Percentiles rank a stretch among this genome's conserved stretches.
Evolutionary conservation across 192 early-diverging fungal genomes (phyloP).

Genomic region (Helicostylum pulchrum): DNA sequence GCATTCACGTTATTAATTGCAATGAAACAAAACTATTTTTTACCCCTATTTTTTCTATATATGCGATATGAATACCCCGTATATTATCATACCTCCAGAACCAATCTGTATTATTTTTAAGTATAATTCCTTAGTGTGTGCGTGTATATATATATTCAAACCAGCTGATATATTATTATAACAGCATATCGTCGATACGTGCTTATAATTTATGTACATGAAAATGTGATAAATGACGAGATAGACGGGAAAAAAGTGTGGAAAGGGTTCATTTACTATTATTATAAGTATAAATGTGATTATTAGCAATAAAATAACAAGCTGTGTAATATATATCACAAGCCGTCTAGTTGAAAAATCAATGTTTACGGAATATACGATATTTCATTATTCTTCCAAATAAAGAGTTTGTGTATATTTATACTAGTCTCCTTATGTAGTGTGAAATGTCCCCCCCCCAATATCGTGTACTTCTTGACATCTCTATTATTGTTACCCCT

Average conservation of each 20-base stretch:
- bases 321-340: background rate
- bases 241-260: too few species aligned
- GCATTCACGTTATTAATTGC: background rate
- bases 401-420: constrained; percentile 8
- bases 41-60: too few species aligned
- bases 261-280: too few species aligned
- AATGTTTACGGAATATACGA: constrained; percentile 1
- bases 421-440: background rate
- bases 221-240: too few species aligned
- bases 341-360: constrained; percentile 5
- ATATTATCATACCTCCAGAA: background rate
- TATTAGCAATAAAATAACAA: too few species aligned
- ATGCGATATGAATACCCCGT: too few species aligned
- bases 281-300: too few species aligned
- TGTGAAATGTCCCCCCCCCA: background rate
- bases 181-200: background rate
- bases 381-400: background rate
- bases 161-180: background rate
- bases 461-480: background rate
- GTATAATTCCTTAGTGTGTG: background rate
- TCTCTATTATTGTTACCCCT: background rate
- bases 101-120: constrained; percentile 5
- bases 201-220: background rate
- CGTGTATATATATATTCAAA: too few species aligned
- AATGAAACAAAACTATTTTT: background rate